These are phyloP conservation scores for Leccinum solheimii DNA, from an alignment of 1,284 basidiomycete genomes.

Conservation along the genomic window DNA sequence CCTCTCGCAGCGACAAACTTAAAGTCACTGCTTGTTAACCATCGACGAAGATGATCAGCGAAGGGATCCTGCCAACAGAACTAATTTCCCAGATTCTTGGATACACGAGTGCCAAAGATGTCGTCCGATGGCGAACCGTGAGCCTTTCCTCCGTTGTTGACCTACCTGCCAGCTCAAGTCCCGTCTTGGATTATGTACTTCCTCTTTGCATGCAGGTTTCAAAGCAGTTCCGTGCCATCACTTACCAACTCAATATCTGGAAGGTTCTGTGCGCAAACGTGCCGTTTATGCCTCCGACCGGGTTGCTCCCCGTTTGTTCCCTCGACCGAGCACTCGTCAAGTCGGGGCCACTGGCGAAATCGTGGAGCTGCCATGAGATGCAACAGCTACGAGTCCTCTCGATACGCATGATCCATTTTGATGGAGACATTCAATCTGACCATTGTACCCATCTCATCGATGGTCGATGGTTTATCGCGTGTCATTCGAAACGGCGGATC, in stretches of 20 bases:
- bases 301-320: background rate
- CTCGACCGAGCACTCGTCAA: background rate
- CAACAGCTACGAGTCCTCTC: background rate
- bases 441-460: background rate
- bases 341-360: background rate
- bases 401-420: background rate
- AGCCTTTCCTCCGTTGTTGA: background rate
- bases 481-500: background rate
- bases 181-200: no score
- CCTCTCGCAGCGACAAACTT: no score
- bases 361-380: background rate
- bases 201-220: background rate
- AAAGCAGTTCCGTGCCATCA: background rate
- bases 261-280: background rate
- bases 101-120: background rate
- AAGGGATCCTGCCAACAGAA: background rate
- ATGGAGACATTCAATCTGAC: background rate
- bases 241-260: background rate
- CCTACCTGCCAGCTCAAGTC: no score
- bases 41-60: no score
- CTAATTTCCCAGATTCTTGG: background rate
- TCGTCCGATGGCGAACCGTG: constrained; percentile 1
- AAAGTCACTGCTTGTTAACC: no score
- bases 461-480: background rate
- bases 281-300: background rate